Evolutionary conservation across 331 rosid genomes (phyloP).

Genomic region (Pyracantha coccinea): DNA sequence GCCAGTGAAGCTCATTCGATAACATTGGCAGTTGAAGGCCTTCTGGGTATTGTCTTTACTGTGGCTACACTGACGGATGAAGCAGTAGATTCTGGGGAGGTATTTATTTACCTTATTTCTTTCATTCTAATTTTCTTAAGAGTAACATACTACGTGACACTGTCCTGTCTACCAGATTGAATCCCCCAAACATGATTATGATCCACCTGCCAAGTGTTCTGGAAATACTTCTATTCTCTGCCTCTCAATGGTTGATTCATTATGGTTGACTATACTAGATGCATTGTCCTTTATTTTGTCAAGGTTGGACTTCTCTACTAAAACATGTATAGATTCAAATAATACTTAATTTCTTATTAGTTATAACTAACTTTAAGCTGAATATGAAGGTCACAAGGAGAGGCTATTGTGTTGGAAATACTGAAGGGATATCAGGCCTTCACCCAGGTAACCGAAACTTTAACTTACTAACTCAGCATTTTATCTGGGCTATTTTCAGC

Average conservation of each 20-base stretch:
- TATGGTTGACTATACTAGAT: slow-evolving; percentile 91
- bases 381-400: slow-evolving; percentile 88
- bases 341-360: slow-evolving; percentile 9
- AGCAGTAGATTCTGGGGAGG: slow-evolving; percentile 95
- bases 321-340: slow-evolving; percentile 2
- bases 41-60: slow-evolving; percentile 85
- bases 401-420: slow-evolving; percentile 95
- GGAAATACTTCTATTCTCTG: slow-evolving; percentile 78
- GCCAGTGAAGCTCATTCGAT: slow-evolving; percentile 99
- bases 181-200: slow-evolving; percentile 76
- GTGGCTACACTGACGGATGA: slow-evolving; percentile 94
- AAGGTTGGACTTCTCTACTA: slow-evolving; percentile 41
- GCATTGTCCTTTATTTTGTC: slow-evolving; percentile 86
- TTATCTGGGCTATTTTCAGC: slow-evolving; percentile 2
- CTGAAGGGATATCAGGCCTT: slow-evolving; percentile 97
- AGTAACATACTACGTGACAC: slow-evolving; percentile 17
- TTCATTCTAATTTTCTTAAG: slow-evolving; percentile 5
- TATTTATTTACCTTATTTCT: slow-evolving; percentile 17
- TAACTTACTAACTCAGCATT: background rate
- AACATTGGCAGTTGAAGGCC: slow-evolving; percentile 97
- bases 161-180: slow-evolving; percentile 57
- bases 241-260: slow-evolving; percentile 88
- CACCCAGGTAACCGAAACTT: slow-evolving; percentile 57
- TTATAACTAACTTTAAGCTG: slow-evolving; percentile 15
- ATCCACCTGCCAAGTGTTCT: slow-evolving; percentile 56